Base-by-base conservation (phyloP, 495 filamentous ascomycete genomes). In the Talaromyces thailandensis region DNA sequence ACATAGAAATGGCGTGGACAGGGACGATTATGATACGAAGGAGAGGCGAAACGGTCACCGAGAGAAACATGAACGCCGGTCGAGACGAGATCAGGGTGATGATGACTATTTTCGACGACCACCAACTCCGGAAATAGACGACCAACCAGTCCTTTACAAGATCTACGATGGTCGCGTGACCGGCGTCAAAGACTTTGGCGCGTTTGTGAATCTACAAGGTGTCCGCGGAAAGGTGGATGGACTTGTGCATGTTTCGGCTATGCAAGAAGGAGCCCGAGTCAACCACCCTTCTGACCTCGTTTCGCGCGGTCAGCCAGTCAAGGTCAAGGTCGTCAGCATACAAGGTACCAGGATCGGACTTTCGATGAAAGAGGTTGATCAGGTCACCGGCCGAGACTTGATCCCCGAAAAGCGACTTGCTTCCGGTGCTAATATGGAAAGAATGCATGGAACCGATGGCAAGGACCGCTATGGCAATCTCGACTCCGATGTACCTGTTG, bases 331-430 rank as follows among this genome's bases (percentile, higher is more conserved):
- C 32, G 73, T 89, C 68, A 97, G 90, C 66, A 90, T 96, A 59
- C 85, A 96, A 68, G 85, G 88, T 11, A 82, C 78, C 50, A 80
- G 89, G 62, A 87, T 97, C 66, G 92, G 91, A 4, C 76, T 98
- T 14, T 95, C 91, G 3, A 96, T 98, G 93, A 96, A 96, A 71
- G 93, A 96, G 59, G 94, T 95, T 14, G 95, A 98, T 65, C 94
- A 98, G 70, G 82, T 84, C 40, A 94, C 91, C 28, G 94, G 94
- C 3, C 82, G 84, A 67, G 93, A 98, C 70, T 76, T 96, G 24
- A 85, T 87, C 16, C 92, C 93, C 12, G 88, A 93, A 64, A 81
- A 85, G 62, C 83, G 90, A 62, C 79, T 98, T 63, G 89, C 89
- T 32, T 96, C 94, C 6, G 94, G 94, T 14, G 94, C 94, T 16